Conservation (phyloP, 2,329 filamentous ascomycete genomes). For the Elsinoe fawcettii region DNA sequence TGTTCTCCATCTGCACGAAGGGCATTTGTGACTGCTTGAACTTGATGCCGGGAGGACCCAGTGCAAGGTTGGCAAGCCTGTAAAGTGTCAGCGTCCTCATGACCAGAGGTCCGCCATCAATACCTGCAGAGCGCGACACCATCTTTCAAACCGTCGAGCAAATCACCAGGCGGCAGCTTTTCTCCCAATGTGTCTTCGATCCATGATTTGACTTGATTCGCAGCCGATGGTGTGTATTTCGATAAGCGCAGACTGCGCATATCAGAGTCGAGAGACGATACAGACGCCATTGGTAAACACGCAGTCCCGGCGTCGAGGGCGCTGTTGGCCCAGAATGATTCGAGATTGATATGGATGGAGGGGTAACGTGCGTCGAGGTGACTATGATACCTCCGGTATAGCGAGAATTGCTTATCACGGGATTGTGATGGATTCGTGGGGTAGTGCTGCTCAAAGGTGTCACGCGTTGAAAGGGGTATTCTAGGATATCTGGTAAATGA, state of each 20-base stretch:
- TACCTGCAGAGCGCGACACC: slow-evolving; percentile 90
- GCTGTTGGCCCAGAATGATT: not conserved
- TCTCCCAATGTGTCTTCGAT: slow-evolving; percentile 76
- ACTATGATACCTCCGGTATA: not conserved
- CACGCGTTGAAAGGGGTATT: not conserved
- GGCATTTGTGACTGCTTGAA: slow-evolving; percentile 93
- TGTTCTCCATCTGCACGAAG: slow-evolving; percentile 99
- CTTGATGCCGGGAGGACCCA: slow-evolving; percentile 70
- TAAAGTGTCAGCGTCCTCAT: not conserved
- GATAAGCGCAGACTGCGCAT: slow-evolving; percentile 86
- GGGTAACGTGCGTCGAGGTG: not conserved
- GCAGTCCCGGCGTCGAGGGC: not conserved
- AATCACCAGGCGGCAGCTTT: slow-evolving; percentile 61
- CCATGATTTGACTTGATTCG: slow-evolving; percentile 76
- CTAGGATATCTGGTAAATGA: slow-evolving; percentile 6
- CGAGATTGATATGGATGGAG: not conserved
- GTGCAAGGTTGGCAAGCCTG: slow-evolving; percentile 73
- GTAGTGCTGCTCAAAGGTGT: not conserved
- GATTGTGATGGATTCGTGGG: not conserved
- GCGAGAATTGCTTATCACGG: not conserved
- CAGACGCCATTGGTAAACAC: slow-evolving; percentile 62
- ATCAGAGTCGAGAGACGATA: slow-evolving; percentile 89
- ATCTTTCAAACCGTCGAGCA: slow-evolving; percentile 81
- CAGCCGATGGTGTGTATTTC: slow-evolving; percentile 85
- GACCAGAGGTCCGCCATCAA: slow-evolving; percentile 26